A percentile compares a stretch with the other conserved stretches of the same genome.
These are phyloP conservation scores for rapeseed (Brassica napus) DNA, from an alignment of 345 rosid genomes.

Conservation along the genomic window Da-Ae NC_063448.1:53566001-53566500, in stretches of 20 bases:
- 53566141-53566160: slow-evolving; percentile 77
- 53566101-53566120: slow-evolving; percentile 91
- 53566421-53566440: slow-evolving; percentile 94
- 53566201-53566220: slow-evolving; percentile 2
- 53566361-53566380: slow-evolving; percentile 87
- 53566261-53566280: slow-evolving; percentile 7
- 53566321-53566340: slow-evolving; percentile 13
- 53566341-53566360: slow-evolving; percentile 70
- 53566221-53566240: background rate
- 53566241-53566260: background rate
- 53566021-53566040: slow-evolving; percentile 92
- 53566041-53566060: slow-evolving; percentile 94
- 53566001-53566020: slow-evolving; percentile 93
- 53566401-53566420: slow-evolving; percentile 99
- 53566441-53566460: slow-evolving; percentile 98
- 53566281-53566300: background rate
- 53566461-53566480: slow-evolving; percentile 41
- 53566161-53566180: slow-evolving; percentile 9
- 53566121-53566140: slow-evolving; percentile 93
- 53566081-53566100: slow-evolving; percentile 94
- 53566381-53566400: slow-evolving; percentile 92
- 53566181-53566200: slow-evolving; percentile 7
- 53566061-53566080: slow-evolving; percentile 99
- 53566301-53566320: slow-evolving; percentile 8
- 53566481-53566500: slow-evolving; percentile 7